Evolutionary conservation across 2,329 filamentous ascomycete genomes (phyloP), one percentile per base, ranked within the genome.

Genomic region (Trichoderma sp.): DNA sequence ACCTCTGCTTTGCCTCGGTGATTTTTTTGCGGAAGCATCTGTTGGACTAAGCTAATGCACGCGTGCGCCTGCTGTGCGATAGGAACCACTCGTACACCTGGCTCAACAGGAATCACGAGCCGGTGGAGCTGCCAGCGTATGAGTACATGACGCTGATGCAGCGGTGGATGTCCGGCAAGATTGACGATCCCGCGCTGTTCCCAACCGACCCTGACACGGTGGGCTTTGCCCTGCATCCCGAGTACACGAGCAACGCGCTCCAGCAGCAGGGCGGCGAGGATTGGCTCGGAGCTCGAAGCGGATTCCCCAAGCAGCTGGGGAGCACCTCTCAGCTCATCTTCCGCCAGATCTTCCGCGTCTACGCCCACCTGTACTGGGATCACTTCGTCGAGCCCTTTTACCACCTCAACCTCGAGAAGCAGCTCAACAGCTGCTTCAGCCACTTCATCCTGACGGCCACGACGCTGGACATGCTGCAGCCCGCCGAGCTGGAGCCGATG

Each of bases 321-420:
- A 85, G 88, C 69, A 92, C 96, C 70, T 93, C 93, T 81, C 92
- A 93, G 81, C 88, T 88, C 65, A 93, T 96, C 72, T 92, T 97
- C 81, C 90, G 92, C 71, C 93, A 96, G 78, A 97, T 97, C 88
- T 97, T 97, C 83, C 90, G 93, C 66, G 93, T 96, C 71, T 97
- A 97, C 74, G 90, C 94, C 52, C 93, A 97, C 78, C 87, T 98
- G 66, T 98, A 97, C 82, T 96, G 95, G 84, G 90, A 92, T 64
- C 93, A 97, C 78, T 98, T 90, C 78, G 79, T 88, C 69, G 88
- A 91, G 70, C 89, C 89, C 5, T 91, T 92, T 78, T 92, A 90
- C 79, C 88, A 92, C 75, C 83, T 93, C 68, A 90, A 88, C 78
- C 80, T 89, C 12, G 87, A 89, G 75, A 89, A 91, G 75, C 88